Percentiles rank a stretch among this genome's conserved stretches.
phyloP scores from a whole-genome alignment of 805 yeast species.

The Jamesozyma hellenica region DNA sequence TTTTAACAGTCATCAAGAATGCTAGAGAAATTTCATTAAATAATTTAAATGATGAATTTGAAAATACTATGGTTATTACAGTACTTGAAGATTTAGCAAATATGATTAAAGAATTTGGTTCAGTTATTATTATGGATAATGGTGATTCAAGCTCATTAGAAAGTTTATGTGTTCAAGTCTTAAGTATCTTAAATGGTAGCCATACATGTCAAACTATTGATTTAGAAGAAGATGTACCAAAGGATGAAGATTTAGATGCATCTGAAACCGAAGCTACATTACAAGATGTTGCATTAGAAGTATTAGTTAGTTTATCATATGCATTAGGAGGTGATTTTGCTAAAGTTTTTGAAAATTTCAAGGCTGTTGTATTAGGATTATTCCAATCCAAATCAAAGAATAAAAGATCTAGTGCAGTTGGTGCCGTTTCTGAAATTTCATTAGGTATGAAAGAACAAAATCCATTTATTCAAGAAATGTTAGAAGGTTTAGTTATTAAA shows the following conservation, averaged over 20 bases:
- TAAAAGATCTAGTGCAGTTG: slow-evolving; percentile 77
- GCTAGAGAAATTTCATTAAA: slow-evolving; percentile 59
- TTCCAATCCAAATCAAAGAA: slow-evolving; percentile 52
- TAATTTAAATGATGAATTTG: slow-evolving; percentile 69
- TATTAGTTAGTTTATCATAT: slow-evolving; percentile 62
- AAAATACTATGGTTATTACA: slow-evolving; percentile 68
- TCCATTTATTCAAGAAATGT: slow-evolving; percentile 59
- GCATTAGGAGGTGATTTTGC: slow-evolving; percentile 74
- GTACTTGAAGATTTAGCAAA: slow-evolving; percentile 67
- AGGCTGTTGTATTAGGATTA: slow-evolving; percentile 48
- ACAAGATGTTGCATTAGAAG: slow-evolving; percentile 79
- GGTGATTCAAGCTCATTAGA: slow-evolving; percentile 53
- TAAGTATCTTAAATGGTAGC: slow-evolving; percentile 66
- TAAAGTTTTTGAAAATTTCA: slow-evolving; percentile 62
- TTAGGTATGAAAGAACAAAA: slow-evolving; percentile 58
- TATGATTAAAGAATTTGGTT: slow-evolving; percentile 59
- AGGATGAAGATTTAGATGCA: slow-evolving; percentile 45
- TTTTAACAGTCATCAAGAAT: slow-evolving; percentile 48
- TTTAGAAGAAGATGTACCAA: slow-evolving; percentile 51
- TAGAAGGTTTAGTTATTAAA: slow-evolving; percentile 58
- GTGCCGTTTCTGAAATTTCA: slow-evolving; percentile 84
- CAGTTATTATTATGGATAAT: slow-evolving; percentile 51
- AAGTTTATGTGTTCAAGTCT: slow-evolving; percentile 56
- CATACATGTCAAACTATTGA: slow-evolving; percentile 79
- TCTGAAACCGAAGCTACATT: slow-evolving; percentile 58